Evolutionary conservation across 108 stramenopile genomes (phyloP), one percentile per base, ranked within the genome.

Genomic region (Skeletonema grethae): DNA sequence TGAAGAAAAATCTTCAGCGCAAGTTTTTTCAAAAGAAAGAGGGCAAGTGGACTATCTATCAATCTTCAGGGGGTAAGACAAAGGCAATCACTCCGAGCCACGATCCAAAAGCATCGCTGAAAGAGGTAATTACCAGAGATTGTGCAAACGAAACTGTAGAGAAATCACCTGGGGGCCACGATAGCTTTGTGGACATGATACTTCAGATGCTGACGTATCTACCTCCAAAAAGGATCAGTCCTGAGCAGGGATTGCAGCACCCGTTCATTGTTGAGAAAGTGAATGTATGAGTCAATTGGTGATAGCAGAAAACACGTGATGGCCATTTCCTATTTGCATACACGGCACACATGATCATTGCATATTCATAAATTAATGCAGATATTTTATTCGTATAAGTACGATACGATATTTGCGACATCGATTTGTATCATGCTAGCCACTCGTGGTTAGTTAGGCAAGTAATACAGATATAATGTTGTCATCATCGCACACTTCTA

Each of bases 171-270:
- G 75, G 75, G 11, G 86, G 88, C 58, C 98, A 98, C 77, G 83
- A 85, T 59, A 65, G 90, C 18, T 99, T 99, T 82, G 85, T 97
- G 7, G 97, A 98, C 78, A 76, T 99, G 63, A 86, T 98, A 22
- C 75, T 86, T 73, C 69, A 81, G 63, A 98, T 99, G 97, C 76
- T 99, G 65, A 71, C 90, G 1, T 97, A 76, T 63, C 82, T 89
- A 65, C 91, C 97, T 2, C 30, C 65, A 10, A 69, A 85, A 9
- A 72, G 98, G 57, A 95, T 99, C 61, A 79, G 10, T 9, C 56
- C 56, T 10, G 36, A 10, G 36, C 10, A 38, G 36, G 36, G 36
- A 11, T 38, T 38, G 36, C 36, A 38, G 36, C 36, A 38, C 36
- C 10, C 36, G 36, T 38, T 38, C 36, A 38, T 38, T 38, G 10